Conservation (phyloP, 345 rosid species). For the Gossypium raimondii region DNA sequence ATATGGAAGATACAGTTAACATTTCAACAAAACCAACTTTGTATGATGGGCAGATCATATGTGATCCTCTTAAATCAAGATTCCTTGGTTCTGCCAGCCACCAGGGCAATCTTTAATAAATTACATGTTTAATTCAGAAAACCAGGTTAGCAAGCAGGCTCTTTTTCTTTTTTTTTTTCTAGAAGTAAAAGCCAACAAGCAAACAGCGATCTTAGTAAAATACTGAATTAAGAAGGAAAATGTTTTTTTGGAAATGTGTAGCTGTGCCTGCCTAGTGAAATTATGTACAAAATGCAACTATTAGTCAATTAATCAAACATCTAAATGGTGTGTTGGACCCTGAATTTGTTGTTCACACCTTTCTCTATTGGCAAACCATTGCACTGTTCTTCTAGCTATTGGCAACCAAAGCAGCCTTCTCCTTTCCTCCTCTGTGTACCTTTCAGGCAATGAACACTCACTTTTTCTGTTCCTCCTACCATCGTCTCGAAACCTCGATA, state of each 20-base stretch:
- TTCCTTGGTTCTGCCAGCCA: constrained; percentile 8
- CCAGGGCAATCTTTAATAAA: background rate
- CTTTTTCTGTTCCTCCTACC: constrained; percentile 22
- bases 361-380: constrained; percentile 74
- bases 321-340: constrained; percentile 23
- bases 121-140: constrained; percentile 18
- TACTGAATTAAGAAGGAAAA: background rate
- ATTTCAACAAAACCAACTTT: too few species aligned
- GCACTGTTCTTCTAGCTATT: constrained; percentile 66
- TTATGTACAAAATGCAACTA: constrained; percentile 3
- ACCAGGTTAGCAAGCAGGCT: constrained; percentile 21
- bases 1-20: too few species aligned
- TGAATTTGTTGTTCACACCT: constrained; percentile 29
- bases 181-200: background rate
- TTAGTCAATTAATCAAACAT: constrained; percentile 20
- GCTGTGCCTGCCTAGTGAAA: background rate
- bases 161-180: background rate
- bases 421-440: constrained; percentile 36
- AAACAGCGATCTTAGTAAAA: background rate
- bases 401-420: constrained; percentile 63
- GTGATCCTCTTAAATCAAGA: constrained; percentile 8
- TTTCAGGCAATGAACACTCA: constrained; percentile 26
- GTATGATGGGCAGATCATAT: background rate
- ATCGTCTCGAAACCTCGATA: constrained; percentile 46
- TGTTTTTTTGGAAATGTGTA: background rate